Base-by-base conservation (phyloP, 768 basidiomycete species). In the Cytidiella melzeri region DNA sequence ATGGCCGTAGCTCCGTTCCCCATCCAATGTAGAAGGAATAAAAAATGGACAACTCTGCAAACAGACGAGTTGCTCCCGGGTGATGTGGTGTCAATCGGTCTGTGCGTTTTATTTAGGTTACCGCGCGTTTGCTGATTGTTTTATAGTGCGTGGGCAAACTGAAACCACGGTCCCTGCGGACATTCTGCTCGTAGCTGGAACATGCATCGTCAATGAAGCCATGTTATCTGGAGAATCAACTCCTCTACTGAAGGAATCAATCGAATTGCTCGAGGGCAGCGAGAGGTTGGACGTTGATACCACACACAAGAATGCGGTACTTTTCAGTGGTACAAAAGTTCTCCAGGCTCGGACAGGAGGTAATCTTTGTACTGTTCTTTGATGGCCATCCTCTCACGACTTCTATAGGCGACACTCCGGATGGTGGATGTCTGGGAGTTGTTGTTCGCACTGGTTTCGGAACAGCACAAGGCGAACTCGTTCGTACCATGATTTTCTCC, bases 171-270 rank as follows among this genome's bases (percentile, higher is more conserved):
- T 96, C 13, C 93, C 95, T 1, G 94, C 92, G 9, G 95, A 99
- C 61, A 79, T 99, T 30, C 79, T 99, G 15, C 77, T 99, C n/a
- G 67, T 97, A 11, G 81, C 84, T 49, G 96, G 96, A 9, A 89
- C 92, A 0, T 87, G 86, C 54, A 98, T 99, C 59, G 94, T 98
- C 55, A 99, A 99, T 65, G 96, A 99, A 66, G 96, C 96, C 23
- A 98, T 99, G 96, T 73, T 99, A 2, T 96, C 93, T 1, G 96
- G 96, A 44, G 96, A 99, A 71, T 96, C 93, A 0, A 99, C 96
- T 0, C 96, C 96, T 0, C 73, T 99, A 7, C 73, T 99, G 41
- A 99, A 99, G 62, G 96, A 99, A 61, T 92, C 90, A 12, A 86
- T 97, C 49, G 87, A 92, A 55, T 74, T 98, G 0, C 73, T 92